Conservation (phyloP, 2,329 filamentous ascomycete species). For the Ophiostoma triangulosporum region DNA sequence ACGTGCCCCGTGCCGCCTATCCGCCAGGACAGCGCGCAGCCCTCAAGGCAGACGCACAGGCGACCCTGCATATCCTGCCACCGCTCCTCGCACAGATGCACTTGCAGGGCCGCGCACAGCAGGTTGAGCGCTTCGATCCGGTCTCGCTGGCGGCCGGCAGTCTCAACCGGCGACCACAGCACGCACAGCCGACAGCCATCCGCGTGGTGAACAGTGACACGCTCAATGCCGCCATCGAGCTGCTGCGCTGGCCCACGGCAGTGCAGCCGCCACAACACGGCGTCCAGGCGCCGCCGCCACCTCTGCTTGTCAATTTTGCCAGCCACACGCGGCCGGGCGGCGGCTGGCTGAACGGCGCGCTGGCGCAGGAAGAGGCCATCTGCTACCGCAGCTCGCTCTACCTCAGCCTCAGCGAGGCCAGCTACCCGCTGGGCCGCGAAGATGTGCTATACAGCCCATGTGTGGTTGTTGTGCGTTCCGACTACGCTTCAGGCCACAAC, state of each 20-base stretch:
- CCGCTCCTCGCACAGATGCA: conserved; percentile 29
- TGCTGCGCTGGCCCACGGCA: conserved; percentile 6
- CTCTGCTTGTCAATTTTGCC: conserved; percentile 49
- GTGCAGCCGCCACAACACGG: neutral
- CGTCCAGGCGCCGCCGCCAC: conserved; percentile 10
- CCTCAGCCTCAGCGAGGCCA: conserved; percentile 27
- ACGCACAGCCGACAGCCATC: conserved; percentile 23
- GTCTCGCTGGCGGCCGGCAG: conserved; percentile 20
- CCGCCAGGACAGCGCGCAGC: conserved; percentile 2
- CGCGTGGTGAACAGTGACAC: conserved; percentile 43
- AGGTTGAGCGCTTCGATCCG: conserved; percentile 26
- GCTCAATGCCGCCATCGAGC: conserved; percentile 38
- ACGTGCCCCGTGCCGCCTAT: conserved; percentile 1
- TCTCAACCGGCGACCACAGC: conserved; percentile 28
- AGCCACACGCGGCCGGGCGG: conserved; percentile 44
- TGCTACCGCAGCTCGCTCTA: conserved; percentile 49
- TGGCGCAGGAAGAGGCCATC: conserved; percentile 56
- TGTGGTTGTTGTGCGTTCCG: conserved; percentile 20
- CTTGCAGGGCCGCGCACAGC: conserved; percentile 22
- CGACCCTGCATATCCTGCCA: conserved; percentile 35
- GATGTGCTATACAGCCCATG: conserved; percentile 21
- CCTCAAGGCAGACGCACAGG: conserved; percentile 30
- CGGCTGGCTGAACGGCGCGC: conserved; percentile 47
- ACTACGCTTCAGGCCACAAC: conserved; percentile 6
- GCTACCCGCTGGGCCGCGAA: conserved; percentile 16